These are phyloP conservation scores for Neurospora sp. DNA, from an alignment of 495 filamentous ascomycete species.

Conservation along the genomic window DNA sequence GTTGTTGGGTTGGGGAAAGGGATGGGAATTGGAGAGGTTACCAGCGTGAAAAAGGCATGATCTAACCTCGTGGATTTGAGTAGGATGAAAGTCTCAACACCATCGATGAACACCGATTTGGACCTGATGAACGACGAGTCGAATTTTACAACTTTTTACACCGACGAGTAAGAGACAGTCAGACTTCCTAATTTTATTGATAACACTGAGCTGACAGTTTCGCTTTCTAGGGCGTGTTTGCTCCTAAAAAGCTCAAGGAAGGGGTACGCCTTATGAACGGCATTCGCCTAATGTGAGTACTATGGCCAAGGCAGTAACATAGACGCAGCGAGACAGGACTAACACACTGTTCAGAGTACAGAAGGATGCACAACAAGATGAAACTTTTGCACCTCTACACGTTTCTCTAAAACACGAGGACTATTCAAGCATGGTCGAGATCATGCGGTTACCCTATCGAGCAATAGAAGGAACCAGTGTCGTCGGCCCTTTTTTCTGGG, in stretches of 20 bases:
- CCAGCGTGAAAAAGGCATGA: background rate
- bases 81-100: constrained; percentile 34
- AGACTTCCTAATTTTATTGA: no score
- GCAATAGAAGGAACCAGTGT: constrained; percentile 41
- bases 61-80: background rate
- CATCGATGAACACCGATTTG: constrained; percentile 36
- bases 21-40: background rate
- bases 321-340: background rate
- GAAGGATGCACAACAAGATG: constrained; percentile 35
- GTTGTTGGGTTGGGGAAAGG: background rate
- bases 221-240: constrained; percentile 36
- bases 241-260: constrained; percentile 26
- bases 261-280: constrained; percentile 33
- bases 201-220: background rate
- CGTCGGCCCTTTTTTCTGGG: constrained; percentile 50
- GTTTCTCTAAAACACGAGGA: constrained; percentile 30
- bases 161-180: constrained; percentile 27
- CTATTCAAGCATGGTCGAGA: constrained; percentile 35
- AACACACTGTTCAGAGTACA: constrained; percentile 32
- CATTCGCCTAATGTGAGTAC: constrained; percentile 39
- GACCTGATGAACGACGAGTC: constrained; percentile 28
- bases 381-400: constrained; percentile 41
- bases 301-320: background rate
- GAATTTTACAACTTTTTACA: constrained; percentile 46
- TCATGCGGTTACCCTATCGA: constrained; percentile 38